Percentiles rank a stretch among this genome's conserved stretches.
phyloP scores from a whole-genome alignment of 1,284 basidiomycete species.

The Taiwanofungus camphoratus region DNA sequence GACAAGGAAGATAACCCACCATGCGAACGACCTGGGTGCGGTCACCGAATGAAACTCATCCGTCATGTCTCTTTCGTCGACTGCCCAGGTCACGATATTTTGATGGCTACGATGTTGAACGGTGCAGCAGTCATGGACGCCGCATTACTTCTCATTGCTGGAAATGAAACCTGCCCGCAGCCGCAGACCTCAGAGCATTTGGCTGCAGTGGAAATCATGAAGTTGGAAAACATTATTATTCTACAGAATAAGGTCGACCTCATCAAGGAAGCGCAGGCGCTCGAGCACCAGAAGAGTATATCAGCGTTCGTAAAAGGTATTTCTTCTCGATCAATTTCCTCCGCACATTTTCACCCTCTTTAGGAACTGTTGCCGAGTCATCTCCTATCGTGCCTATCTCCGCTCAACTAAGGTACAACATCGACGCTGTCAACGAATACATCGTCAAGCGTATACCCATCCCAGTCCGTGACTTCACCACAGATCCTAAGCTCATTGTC shows the following conservation, averaged over 20 bases:
- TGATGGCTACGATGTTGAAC: slow-evolving; percentile 99
- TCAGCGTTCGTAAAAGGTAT: slow-evolving; percentile 87
- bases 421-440: slow-evolving; percentile 99
- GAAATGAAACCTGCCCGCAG: slow-evolving; percentile 98
- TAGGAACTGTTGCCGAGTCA: slow-evolving; percentile 92
- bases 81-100: slow-evolving; percentile 91
- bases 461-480: slow-evolving; percentile 88
- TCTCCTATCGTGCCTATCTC: slow-evolving; percentile 99
- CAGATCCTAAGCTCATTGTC: slow-evolving; percentile 91
- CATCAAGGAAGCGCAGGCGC: slow-evolving; percentile 86
- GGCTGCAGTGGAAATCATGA: slow-evolving; percentile 99
- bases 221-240: slow-evolving; percentile 96
- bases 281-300: slow-evolving; percentile 93
- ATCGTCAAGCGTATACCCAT: slow-evolving; percentile 97
- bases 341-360: slow-evolving; percentile 1
- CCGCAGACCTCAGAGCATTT: slow-evolving; percentile 98
- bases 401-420: slow-evolving; percentile 98
- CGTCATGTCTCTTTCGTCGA: slow-evolving; percentile 97
- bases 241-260: slow-evolving; percentile 97
- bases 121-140: slow-evolving; percentile 99
- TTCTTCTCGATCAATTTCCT: slow-evolving; percentile 3
- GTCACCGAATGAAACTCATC: slow-evolving; percentile 84
- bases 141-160: slow-evolving; percentile 90
- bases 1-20: slow-evolving; percentile 92
- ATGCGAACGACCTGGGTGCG: slow-evolving; percentile 92